Evolutionary conservation across 2,329 filamentous ascomycete species (phyloP).

Genomic region (Calonectria naviculata): DNA sequence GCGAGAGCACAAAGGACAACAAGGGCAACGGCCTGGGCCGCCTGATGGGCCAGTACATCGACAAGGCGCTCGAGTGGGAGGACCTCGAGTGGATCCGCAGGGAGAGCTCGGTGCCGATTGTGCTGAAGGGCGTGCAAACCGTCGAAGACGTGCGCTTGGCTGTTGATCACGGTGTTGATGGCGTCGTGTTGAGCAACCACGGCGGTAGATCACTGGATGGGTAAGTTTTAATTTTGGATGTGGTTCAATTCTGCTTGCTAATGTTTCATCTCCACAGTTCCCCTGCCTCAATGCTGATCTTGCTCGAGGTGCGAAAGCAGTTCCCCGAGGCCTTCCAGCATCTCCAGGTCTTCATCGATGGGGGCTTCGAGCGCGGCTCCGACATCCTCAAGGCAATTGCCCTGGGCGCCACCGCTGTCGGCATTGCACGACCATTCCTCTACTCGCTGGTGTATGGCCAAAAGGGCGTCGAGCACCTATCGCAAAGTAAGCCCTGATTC

Average conservation of each 20-base stretch:
- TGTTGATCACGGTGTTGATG: conserved; percentile 60
- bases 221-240: conserved; percentile 12
- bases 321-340: conserved; percentile 61
- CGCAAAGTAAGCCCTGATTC: conserved; percentile 59
- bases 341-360: conserved; percentile 65
- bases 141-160: conserved; percentile 65
- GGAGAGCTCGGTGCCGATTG: conserved; percentile 59
- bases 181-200: conserved; percentile 68
- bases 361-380: conserved; percentile 63
- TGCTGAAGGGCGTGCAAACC: conserved; percentile 67
- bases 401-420: conserved; percentile 64
- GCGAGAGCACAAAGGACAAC: conserved; percentile 58
- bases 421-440: conserved; percentile 63
- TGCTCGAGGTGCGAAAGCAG: conserved; percentile 61
- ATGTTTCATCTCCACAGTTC: conserved; percentile 32
- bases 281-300: conserved; percentile 59
- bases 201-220: conserved; percentile 67
- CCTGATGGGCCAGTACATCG: conserved; percentile 63
- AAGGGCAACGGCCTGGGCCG: conserved; percentile 64
- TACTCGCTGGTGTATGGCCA: conserved; percentile 66
- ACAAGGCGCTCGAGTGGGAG: conserved; percentile 61
- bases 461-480: conserved; percentile 64
- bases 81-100: conserved; percentile 64
- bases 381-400: conserved; percentile 66
- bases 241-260: not conserved